Evolutionary conservation across 2,329 filamentous ascomycete species (phyloP).

Genomic region (Xylariales sp.): DNA sequence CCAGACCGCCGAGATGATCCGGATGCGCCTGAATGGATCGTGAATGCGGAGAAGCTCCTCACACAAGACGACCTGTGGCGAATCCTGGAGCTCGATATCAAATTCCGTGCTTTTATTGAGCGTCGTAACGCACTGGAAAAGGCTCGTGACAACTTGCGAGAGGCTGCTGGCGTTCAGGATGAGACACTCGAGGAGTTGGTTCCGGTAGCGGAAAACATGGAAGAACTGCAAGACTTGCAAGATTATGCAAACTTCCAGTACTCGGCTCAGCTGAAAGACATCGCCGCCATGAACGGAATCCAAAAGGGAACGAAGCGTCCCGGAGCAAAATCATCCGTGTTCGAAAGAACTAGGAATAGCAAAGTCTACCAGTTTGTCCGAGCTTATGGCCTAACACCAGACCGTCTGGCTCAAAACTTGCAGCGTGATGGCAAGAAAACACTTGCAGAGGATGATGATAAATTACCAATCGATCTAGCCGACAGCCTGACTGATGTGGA

Average conservation of each 20-base stretch:
- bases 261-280: slow-evolving; percentile 74
- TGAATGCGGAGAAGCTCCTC: slow-evolving; percentile 80
- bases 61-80: slow-evolving; percentile 94
- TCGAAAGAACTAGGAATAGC: slow-evolving; percentile 78
- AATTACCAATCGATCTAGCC: slow-evolving; percentile 80
- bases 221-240: slow-evolving; percentile 93
- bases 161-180: slow-evolving; percentile 60
- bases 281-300: slow-evolving; percentile 60
- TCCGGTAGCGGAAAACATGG: slow-evolving; percentile 76
- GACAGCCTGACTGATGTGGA: slow-evolving; percentile 70
- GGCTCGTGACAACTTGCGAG: slow-evolving; percentile 69
- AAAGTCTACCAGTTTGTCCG: slow-evolving; percentile 78
- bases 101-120: slow-evolving; percentile 88
- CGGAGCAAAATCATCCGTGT: slow-evolving; percentile 74
- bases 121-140: slow-evolving; percentile 83
- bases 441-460: slow-evolving; percentile 78
- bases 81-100: slow-evolving; percentile 90
- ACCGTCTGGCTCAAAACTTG: slow-evolving; percentile 83
- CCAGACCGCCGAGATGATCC: slow-evolving; percentile 59
- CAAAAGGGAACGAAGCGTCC: slow-evolving; percentile 71
- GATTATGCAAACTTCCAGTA: slow-evolving; percentile 97
- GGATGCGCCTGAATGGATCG: slow-evolving; percentile 67
- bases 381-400: slow-evolving; percentile 85
- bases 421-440: slow-evolving; percentile 68
- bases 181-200: slow-evolving; percentile 77